Evolutionary conservation across 225 moss, liverwort and hornwort genomes (phyloP).

Genomic region (Physcomitrium patens): DNA sequence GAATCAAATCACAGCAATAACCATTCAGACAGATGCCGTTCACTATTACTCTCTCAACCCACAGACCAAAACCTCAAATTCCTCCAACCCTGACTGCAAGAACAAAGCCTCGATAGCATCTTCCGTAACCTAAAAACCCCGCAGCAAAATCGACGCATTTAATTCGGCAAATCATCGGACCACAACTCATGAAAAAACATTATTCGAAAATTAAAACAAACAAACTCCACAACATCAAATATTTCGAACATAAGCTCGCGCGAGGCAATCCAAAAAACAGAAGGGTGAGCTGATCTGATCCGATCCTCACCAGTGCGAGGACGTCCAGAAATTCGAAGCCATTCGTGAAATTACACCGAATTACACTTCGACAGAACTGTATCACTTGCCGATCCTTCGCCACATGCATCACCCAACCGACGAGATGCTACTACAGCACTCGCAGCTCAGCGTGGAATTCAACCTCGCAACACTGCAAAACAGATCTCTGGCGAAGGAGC

Average conservation of each 20-base stretch:
- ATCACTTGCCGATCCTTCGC: neutral
- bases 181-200: neutral
- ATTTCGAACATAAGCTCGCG: no score
- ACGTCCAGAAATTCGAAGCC: conserved; percentile 97
- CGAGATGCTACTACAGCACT: no score
- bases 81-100: conserved; percentile 28
- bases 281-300: no score
- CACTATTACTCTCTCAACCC: neutral
- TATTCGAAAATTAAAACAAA: neutral
- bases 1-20: neutral
- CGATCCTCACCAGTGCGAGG: conserved; percentile 74
- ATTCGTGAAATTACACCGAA: conserved; percentile 31
- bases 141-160: neutral
- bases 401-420: no score
- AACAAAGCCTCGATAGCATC: neutral
- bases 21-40: neutral
- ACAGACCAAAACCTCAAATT: neutral
- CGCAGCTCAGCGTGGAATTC: no score
- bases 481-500: no score
- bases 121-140: neutral
- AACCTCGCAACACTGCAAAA: no score
- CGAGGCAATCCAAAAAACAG: neutral
- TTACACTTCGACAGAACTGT: neutral
- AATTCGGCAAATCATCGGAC: neutral
- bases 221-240: no score